Conservation (phyloP, 805 yeast genomes). For the Kazachstania kunashirensis region DNA sequence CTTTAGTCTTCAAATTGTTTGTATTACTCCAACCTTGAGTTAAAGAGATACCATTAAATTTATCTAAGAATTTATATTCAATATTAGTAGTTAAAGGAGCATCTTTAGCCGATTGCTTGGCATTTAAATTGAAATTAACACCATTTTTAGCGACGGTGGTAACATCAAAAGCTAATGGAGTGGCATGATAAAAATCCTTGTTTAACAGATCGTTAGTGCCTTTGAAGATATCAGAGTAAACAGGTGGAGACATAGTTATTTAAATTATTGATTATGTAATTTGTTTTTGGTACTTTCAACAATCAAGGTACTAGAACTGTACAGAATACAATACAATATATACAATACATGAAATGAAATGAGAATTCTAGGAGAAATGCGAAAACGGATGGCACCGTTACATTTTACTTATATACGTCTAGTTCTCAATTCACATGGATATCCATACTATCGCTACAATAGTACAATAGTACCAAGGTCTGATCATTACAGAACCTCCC, state of each 20-base stretch:
- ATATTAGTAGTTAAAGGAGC: constrained; percentile 78
- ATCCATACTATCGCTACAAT: no score
- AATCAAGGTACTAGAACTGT: no score
- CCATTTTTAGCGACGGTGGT: constrained; percentile 95
- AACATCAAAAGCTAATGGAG: constrained; percentile 82
- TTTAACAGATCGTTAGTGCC: constrained; percentile 80
- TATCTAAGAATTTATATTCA: constrained; percentile 89
- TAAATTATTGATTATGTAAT: no score
- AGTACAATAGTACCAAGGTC: no score
- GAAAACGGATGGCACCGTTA: no score
- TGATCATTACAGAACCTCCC: no score
- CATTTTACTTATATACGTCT: no score
- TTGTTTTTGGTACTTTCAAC: no score
- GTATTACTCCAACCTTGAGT: constrained; percentile 98
- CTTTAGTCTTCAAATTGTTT: constrained; percentile 71
- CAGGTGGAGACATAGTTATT: constrained; percentile 65
- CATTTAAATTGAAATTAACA: constrained; percentile 87
- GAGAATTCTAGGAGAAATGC: no score
- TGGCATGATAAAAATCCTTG: constrained; percentile 86
- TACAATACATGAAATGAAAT: no score
- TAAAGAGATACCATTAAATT: constrained; percentile 80
- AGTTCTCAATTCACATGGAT: no score
- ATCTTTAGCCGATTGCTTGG: constrained; percentile 68
- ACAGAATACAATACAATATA: no score
- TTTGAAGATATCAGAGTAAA: constrained; percentile 89